Percentiles rank a stretch among this genome's conserved stretches.
Conservation (phyloP, 2,329 filamentous ascomycete species). For the Aspergillus ochraceoroseus region DNA sequence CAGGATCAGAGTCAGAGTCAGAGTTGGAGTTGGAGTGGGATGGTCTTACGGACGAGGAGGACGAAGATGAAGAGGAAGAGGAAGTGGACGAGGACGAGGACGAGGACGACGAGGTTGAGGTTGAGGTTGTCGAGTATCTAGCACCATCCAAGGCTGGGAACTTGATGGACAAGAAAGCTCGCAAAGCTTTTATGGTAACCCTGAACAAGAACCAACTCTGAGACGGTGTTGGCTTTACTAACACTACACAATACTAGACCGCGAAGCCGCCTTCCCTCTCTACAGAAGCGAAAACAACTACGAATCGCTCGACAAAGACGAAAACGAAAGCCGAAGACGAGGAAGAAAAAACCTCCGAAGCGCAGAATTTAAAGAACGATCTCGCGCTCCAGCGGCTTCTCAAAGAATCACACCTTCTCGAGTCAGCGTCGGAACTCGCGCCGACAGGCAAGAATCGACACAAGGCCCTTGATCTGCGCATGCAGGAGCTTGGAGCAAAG, state of each 20-base stretch:
- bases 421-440: conserved; percentile 52
- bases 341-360: conserved; percentile 57
- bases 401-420: conserved; percentile 83
- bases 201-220: neutral
- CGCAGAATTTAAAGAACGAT: conserved; percentile 76
- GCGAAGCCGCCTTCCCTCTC: conserved; percentile 48
- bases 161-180: conserved; percentile 61
- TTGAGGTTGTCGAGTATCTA: conserved; percentile 62
- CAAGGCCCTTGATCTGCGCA: conserved; percentile 75
- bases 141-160: conserved; percentile 42
- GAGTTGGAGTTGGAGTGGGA: conserved; percentile 54
- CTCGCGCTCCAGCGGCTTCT: conserved; percentile 86
- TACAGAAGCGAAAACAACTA: conserved; percentile 17
- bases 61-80: too few relatives aligned
- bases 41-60: conserved; percentile 55
- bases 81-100: too few relatives aligned
- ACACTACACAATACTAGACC: conserved; percentile 25
- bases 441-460: conserved; percentile 68
- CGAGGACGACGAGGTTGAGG: conserved; percentile 42
- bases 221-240: conserved; percentile 1
- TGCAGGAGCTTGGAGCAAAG: conserved; percentile 77
- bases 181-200: conserved; percentile 72
- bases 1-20: conserved; percentile 2
- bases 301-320: conserved; percentile 22
- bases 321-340: conserved; percentile 41